A percentile compares a stretch with the other conserved stretches of the same genome.
Conservation (phyloP, 148 eudicot species). For the Simmondsia chinensis region DNA sequence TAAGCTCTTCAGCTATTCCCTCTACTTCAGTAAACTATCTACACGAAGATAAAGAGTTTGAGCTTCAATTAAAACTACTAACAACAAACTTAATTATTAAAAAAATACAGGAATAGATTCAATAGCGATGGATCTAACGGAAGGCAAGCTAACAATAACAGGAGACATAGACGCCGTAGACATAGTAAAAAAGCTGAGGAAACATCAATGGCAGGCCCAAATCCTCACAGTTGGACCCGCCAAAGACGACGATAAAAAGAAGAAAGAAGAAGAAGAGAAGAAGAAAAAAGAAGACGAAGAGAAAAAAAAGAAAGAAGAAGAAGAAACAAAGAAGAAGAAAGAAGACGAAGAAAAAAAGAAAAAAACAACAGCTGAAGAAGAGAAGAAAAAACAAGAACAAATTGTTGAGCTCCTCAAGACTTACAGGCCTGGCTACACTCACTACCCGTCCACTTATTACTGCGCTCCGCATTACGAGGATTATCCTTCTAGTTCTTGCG, state of each 20-base stretch:
- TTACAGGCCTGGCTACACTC: not conserved
- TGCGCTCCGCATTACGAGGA: conserved; percentile 28
- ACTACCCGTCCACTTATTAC: conserved; percentile 16
- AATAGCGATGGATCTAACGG: conserved; percentile 49
- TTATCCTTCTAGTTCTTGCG: conserved; percentile 52
- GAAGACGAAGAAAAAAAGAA: not conserved
- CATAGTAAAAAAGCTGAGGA: conserved; percentile 39
- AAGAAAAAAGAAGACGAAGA: conserved; percentile 15
- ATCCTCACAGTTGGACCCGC: conserved; percentile 56
- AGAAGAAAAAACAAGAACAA: conserved; percentile 9
- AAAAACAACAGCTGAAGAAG: not conserved
- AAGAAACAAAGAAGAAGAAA: not conserved
- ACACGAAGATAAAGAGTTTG: not conserved
- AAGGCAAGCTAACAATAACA: conserved; percentile 45
- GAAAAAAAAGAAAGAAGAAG: conserved; percentile 13
- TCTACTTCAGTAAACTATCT: too few relatives aligned
- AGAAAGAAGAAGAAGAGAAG: conserved; percentile 6
- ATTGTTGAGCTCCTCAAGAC: conserved; percentile 20
- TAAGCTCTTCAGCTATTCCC: too few relatives aligned
- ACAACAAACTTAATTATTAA: not conserved
- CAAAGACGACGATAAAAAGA: conserved; percentile 30
- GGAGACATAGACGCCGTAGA: conserved; percentile 50
- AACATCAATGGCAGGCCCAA: conserved; percentile 28
- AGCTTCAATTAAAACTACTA: not conserved
- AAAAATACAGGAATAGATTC: conserved; percentile 48